These are phyloP conservation scores for Multifurca ochricompacta DNA, from an alignment of 768 basidiomycete genomes.

Conservation along the genomic window DNA sequence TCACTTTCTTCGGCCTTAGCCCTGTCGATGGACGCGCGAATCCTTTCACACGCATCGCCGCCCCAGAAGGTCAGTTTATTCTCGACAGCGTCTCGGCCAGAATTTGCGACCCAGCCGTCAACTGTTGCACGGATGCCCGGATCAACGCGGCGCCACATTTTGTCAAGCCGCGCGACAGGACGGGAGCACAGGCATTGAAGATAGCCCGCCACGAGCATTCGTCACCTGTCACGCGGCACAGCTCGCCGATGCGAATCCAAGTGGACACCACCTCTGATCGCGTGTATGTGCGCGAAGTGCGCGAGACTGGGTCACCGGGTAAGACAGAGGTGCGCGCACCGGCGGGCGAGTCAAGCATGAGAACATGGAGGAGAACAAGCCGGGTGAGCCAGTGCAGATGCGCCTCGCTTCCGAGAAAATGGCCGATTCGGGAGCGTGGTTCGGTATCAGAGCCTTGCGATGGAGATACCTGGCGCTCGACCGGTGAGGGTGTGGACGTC, in stretches of 20 bases:
- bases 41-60: constrained; percentile 28
- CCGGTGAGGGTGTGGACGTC: constrained; percentile 3
- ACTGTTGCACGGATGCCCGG: constrained; percentile 46
- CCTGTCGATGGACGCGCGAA: constrained; percentile 28
- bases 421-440: constrained; percentile 15
- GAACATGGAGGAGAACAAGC: constrained; percentile 59
- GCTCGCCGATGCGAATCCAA: constrained; percentile 69
- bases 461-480: constrained; percentile 4
- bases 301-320: constrained; percentile 24
- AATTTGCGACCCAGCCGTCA: constrained; percentile 54
- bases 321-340: constrained; percentile 27
- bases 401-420: constrained; percentile 61
- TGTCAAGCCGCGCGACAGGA: constrained; percentile 68
- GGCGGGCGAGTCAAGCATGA: constrained; percentile 48
- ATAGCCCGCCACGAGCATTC: constrained; percentile 78
- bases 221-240: constrained; percentile 64
- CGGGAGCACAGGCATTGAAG: constrained; percentile 60
- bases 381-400: constrained; percentile 78
- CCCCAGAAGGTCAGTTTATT: constrained; percentile 57
- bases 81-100: constrained; percentile 36
- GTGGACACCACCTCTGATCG: constrained; percentile 64
- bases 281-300: constrained; percentile 54
- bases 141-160: constrained; percentile 75
- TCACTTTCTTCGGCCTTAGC: constrained; percentile 25
- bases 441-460: neutral